Conservation (phyloP, 305 asterid genomes). For the Ilex paraguariensis region DNA sequence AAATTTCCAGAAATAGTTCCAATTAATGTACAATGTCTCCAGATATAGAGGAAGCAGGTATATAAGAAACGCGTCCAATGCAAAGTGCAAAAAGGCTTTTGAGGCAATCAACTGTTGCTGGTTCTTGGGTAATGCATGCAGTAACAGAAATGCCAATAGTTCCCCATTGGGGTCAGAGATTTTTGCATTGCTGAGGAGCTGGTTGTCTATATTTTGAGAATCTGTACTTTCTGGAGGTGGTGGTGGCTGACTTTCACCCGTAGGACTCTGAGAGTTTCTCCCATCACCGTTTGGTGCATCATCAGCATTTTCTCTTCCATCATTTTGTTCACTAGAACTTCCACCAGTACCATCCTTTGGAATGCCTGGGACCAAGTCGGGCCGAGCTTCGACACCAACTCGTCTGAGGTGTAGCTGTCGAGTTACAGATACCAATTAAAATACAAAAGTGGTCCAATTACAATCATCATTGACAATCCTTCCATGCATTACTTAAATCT, state of each 20-base stretch:
- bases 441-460: background rate
- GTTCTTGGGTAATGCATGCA: slow-evolving; percentile 19
- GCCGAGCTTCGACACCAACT: slow-evolving; percentile 80
- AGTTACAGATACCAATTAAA: slow-evolving; percentile 4
- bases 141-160: slow-evolving; percentile 17
- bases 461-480: background rate
- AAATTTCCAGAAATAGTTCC: slow-evolving; percentile 21
- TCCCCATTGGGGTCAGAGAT: slow-evolving; percentile 13
- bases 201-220: slow-evolving; percentile 39
- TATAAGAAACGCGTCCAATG: slow-evolving; percentile 18
- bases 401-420: slow-evolving; percentile 86
- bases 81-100: slow-evolving; percentile 14
- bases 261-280: slow-evolving; percentile 28
- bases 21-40: slow-evolving; percentile 37
- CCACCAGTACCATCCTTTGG: slow-evolving; percentile 51
- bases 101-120: slow-evolving; percentile 19
- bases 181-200: slow-evolving; percentile 23
- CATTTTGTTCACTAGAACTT: slow-evolving; percentile 63
- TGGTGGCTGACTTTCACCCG: slow-evolving; percentile 37
- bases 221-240: slow-evolving; percentile 42
- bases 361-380: slow-evolving; percentile 42
- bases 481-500: background rate
- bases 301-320: slow-evolving; percentile 29
- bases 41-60: slow-evolving; percentile 19
- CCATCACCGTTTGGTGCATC: slow-evolving; percentile 43